Evolutionary conservation across 331 rosid species (phyloP), one percentile per base, ranked within the genome.

Genomic region (Phaseolus coccineus): DNA sequence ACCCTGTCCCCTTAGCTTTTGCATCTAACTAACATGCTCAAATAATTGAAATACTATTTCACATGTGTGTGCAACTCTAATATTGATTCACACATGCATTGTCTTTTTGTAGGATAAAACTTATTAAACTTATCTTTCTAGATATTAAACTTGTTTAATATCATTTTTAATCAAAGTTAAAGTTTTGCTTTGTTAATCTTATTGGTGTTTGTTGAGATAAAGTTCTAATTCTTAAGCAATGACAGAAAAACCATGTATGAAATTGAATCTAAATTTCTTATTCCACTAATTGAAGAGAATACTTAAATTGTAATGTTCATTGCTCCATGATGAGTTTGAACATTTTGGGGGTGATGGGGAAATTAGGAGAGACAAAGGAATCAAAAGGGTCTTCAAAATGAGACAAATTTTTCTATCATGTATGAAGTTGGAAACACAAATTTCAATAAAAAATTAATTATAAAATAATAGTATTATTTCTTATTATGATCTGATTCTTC

Each of bases 401-500:
- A 33, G 16, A 55, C 14, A 67, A 14, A 9, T 24, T 69, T 4
- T 44, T 27, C 19, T 12, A 7, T 27, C 30, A 27, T 14, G 6
- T 25, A 46, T 25, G 8, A 25, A n/a, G 9, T 0, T 44, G 14
- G 14, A 46, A 15, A 46, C 57, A 46, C 33, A 46, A 3, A 25
- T 7, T 46, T 27, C 22, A 35, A 16, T 5, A 30, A 6, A 31
- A 44, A 13, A 16, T 22, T 0, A 40, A 40, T 3, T 10, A 24
- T 42, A 15, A 0, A 53, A 50, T 5, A 72, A 22, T 22, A 24
- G 15, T 73, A 25, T 57, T n/a, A 12, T 47, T 62, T 33, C 55
- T 10, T 15, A 37, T 77, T 46, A 3, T 66, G 31, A 53, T 69
- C 25, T 40, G 53, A 37, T 67, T 77, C 40, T 40, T 55, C 25